Evolutionary conservation across 2,329 filamentous ascomycete genomes (phyloP).

Genomic region (Bimuria novae-zelandiae): DNA sequence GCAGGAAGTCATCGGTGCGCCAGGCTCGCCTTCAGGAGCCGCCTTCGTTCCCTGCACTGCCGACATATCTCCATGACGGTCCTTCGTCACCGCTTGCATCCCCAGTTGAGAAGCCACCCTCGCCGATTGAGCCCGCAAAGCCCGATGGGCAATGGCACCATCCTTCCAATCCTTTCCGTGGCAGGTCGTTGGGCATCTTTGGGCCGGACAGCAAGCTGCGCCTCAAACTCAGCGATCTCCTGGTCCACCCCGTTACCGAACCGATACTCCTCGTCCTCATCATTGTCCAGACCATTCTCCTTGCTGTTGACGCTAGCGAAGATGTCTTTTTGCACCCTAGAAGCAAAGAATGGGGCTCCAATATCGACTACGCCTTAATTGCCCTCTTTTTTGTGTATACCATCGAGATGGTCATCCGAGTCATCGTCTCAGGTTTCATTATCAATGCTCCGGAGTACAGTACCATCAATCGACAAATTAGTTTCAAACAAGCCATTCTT

Average conservation of each 20-base stretch:
- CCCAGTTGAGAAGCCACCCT: constrained; percentile 46
- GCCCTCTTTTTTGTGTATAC: constrained; percentile 89
- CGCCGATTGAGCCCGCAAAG: constrained; percentile 29
- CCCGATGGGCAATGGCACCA: constrained; percentile 50
- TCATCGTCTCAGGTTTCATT: constrained; percentile 91
- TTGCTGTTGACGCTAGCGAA: constrained; percentile 79
- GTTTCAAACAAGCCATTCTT: constrained; percentile 72
- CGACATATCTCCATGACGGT: constrained; percentile 54
- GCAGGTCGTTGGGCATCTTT: constrained; percentile 85
- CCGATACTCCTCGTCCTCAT: constrained; percentile 86
- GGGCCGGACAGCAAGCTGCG: constrained; percentile 76
- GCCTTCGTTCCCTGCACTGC: constrained; percentile 57
- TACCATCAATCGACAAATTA: constrained; percentile 78
- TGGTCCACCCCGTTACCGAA: constrained; percentile 86
- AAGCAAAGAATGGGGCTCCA: constrained; percentile 67
- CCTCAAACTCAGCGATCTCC: constrained; percentile 74
- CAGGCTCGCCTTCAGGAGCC: constrained; percentile 58
- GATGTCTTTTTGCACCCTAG: constrained; percentile 69
- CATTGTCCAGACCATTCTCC: constrained; percentile 82
- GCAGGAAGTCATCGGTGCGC: constrained; percentile 64
- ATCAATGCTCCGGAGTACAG: constrained; percentile 91
- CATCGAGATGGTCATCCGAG: constrained; percentile 77
- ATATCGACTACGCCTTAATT: constrained; percentile 80
- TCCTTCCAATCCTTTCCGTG: constrained; percentile 76
- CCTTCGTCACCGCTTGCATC: constrained; percentile 36